These are phyloP conservation scores for Periconia macrospinosa DNA, from an alignment of 2,329 filamentous ascomycete species.

Conservation along the genomic window DNA sequence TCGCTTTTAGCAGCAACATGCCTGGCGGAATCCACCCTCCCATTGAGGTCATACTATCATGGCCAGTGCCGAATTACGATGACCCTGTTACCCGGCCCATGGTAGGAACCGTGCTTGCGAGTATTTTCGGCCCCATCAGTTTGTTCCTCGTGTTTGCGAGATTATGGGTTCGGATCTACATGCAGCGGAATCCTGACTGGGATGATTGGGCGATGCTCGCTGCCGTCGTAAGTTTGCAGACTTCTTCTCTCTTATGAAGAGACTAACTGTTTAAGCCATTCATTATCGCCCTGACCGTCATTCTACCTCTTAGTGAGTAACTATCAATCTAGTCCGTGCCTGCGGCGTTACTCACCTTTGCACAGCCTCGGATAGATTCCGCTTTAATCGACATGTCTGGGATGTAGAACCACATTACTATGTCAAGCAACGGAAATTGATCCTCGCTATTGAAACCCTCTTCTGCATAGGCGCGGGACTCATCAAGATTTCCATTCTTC, in stretches of 20 bases:
- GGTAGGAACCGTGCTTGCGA: slow-evolving; percentile 19
- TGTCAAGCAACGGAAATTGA: slow-evolving; percentile 26
- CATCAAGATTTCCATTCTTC: slow-evolving; percentile 38
- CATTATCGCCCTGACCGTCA: slow-evolving; percentile 19
- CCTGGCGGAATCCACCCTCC: slow-evolving; percentile 33
- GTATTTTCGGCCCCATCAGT: slow-evolving; percentile 25
- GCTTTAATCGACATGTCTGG: slow-evolving; percentile 33
- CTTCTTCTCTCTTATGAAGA: background rate
- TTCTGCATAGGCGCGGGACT: slow-evolving; percentile 32
- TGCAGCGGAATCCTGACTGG: slow-evolving; percentile 27
- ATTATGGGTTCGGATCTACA: slow-evolving; percentile 31
- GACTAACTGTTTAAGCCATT: slow-evolving; percentile 19
- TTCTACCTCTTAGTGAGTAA: slow-evolving; percentile 23
- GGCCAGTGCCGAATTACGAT: slow-evolving; percentile 28
- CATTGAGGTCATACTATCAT: slow-evolving; percentile 23
- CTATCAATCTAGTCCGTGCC: background rate
- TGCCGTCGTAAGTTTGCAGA: slow-evolving; percentile 19
- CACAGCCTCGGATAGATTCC: slow-evolving; percentile 16
- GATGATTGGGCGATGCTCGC: slow-evolving; percentile 36
- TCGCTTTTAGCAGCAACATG: slow-evolving; percentile 13
- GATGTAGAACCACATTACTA: slow-evolving; percentile 20
- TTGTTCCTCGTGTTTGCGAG: slow-evolving; percentile 24
- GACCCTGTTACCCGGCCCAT: slow-evolving; percentile 25
- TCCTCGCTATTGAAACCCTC: slow-evolving; percentile 26
- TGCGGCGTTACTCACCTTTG: slow-evolving; percentile 9